phyloP scores from a whole-genome alignment of 2,329 filamentous ascomycete species.

The Camptophora hylomeconis region DNA sequence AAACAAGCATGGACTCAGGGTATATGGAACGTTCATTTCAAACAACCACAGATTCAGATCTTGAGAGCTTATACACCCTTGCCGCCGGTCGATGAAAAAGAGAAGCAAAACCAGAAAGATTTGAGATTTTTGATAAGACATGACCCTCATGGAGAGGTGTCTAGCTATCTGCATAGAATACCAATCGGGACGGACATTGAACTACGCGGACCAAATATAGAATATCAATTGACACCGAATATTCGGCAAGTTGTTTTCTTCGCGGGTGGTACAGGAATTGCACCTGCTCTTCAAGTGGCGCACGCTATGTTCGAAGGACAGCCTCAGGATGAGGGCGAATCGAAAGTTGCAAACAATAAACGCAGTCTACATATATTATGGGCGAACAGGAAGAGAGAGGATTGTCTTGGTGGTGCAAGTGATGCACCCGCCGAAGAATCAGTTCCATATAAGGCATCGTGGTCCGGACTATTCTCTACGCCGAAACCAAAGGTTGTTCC shows the following conservation, averaged over 20 bases:
- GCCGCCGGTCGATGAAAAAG: constrained; percentile 37
- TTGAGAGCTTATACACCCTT: constrained; percentile 83
- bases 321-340: constrained; percentile 23
- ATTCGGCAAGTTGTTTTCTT: constrained; percentile 60
- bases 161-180: constrained; percentile 60
- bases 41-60: constrained; percentile 89
- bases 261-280: constrained; percentile 85
- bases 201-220: constrained; percentile 64
- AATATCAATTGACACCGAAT: constrained; percentile 47
- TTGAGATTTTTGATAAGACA: constrained; percentile 68
- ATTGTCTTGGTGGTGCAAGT: constrained; percentile 49
- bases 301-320: constrained; percentile 36
- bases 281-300: constrained; percentile 73
- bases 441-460: constrained; percentile 7
- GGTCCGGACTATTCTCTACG: constrained; percentile 8
- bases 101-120: constrained; percentile 24
- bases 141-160: constrained; percentile 72
- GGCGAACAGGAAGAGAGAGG: constrained; percentile 58
- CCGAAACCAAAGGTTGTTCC: constrained; percentile 6
- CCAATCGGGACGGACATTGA: constrained; percentile 52
- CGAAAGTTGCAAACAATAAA: constrained; percentile 18
- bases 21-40: constrained; percentile 81
- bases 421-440: constrained; percentile 25
- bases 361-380: constrained; percentile 61
- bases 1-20: constrained; percentile 45